These are phyloP conservation scores for Ophiorrhiza pumila DNA, from an alignment of 257 asterid genomes.

Conservation along the genomic window DNA sequence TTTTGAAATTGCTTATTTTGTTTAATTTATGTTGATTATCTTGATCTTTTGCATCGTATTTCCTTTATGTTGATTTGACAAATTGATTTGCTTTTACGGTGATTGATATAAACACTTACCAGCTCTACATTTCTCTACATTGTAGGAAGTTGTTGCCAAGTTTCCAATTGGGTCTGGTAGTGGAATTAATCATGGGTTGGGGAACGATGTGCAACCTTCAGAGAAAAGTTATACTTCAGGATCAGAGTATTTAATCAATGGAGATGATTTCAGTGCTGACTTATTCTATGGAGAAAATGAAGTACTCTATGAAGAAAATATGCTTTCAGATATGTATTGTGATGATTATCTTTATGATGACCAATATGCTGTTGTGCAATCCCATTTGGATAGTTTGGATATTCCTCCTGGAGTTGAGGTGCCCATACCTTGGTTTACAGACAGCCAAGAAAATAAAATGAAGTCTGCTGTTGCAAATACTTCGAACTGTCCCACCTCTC, in stretches of 20 bases:
- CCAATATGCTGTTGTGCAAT: constrained; percentile 36
- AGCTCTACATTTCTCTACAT: constrained; percentile 12
- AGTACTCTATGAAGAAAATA: constrained; percentile 47
- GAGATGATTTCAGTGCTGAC: constrained; percentile 43
- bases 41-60: neutral
- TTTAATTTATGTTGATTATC: neutral
- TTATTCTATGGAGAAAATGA: constrained; percentile 51
- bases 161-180: constrained; percentile 32
- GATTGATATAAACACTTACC: constrained; percentile 2
- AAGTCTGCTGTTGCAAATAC: constrained; percentile 33
- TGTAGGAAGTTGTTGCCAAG: constrained; percentile 41
- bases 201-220: constrained; percentile 24
- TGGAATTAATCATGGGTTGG: constrained; percentile 32
- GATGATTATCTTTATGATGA: constrained; percentile 52
- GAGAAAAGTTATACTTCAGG: constrained; percentile 29
- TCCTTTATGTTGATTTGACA: neutral
- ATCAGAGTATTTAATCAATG: constrained; percentile 27
- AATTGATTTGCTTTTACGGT: neutral
- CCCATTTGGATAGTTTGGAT: constrained; percentile 70
- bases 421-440: constrained; percentile 61
- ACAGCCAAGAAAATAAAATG: constrained; percentile 24
- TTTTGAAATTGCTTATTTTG: neutral
- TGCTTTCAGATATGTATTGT: constrained; percentile 44
- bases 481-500: constrained; percentile 33
- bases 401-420: constrained; percentile 85